Percentiles rank a stretch among this genome's conserved stretches.
These are phyloP conservation scores for Fusarium verrucosum DNA, from an alignment of 2,329 filamentous ascomycete genomes.

Conservation along the genomic window DNA sequence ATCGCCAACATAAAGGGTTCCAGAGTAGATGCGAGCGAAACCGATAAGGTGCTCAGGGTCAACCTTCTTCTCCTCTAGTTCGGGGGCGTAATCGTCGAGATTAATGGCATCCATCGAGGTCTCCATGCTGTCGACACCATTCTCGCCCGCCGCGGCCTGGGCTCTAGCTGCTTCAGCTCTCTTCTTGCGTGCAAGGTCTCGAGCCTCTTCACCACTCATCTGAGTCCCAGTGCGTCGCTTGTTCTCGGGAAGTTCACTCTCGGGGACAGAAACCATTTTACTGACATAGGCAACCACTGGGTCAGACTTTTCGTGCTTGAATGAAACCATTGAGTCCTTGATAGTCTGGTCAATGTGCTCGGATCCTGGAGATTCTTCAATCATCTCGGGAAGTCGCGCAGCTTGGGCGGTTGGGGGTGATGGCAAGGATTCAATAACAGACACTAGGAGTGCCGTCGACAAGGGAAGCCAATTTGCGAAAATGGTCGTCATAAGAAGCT, in stretches of 20 bases:
- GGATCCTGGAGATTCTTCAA: slow-evolving; percentile 81
- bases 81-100: slow-evolving; percentile 62
- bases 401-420: slow-evolving; percentile 84
- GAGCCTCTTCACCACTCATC: slow-evolving; percentile 87
- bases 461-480: slow-evolving; percentile 92
- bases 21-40: slow-evolving; percentile 93
- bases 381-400: slow-evolving; percentile 78
- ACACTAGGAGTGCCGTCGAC: slow-evolving; percentile 91
- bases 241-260: slow-evolving; percentile 90
- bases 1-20: slow-evolving; percentile 88
- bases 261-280: slow-evolving; percentile 96
- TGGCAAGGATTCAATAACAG: slow-evolving; percentile 90
- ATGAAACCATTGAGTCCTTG: slow-evolving; percentile 82
- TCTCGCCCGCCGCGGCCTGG: slow-evolving; percentile 66
- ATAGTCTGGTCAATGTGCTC: slow-evolving; percentile 74
- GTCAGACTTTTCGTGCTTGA: slow-evolving; percentile 73
- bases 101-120: slow-evolving; percentile 69
- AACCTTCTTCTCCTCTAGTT: slow-evolving; percentile 64
- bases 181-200: slow-evolving; percentile 87
- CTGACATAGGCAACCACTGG: slow-evolving; percentile 95
- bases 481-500: slow-evolving; percentile 83
- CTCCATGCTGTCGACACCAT: slow-evolving; percentile 65
- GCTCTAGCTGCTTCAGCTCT: slow-evolving; percentile 86
- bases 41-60: slow-evolving; percentile 92
- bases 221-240: slow-evolving; percentile 72